Conservation (phyloP, 176 grass and related monocot genomes). For the Alloteropsis semialata region DNA sequence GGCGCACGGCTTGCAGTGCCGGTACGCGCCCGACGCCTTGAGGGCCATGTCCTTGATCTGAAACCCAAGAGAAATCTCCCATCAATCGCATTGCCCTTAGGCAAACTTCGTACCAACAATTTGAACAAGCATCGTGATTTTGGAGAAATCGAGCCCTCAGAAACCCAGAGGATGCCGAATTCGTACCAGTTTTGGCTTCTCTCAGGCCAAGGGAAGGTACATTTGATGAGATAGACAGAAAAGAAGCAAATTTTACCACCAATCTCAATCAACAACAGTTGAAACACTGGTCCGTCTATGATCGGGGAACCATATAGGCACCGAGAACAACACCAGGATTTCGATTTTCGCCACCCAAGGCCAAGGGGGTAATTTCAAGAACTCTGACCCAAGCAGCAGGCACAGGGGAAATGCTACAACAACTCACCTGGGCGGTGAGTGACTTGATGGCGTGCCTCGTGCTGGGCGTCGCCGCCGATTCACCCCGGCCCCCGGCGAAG, state of each 20-base stretch:
- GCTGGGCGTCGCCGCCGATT: constrained; percentile 46
- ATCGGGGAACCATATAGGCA: background rate
- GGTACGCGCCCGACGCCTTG: constrained; percentile 75
- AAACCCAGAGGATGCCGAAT: background rate
- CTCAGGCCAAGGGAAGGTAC: constrained; percentile 2
- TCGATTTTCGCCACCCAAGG: background rate
- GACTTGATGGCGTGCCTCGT: constrained; percentile 65
- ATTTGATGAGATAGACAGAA: constrained; percentile 4
- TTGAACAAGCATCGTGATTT: constrained; percentile 9
- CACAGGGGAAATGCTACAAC: background rate
- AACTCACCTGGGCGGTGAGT: constrained; percentile 64
- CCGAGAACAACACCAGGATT: background rate
- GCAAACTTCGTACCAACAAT: background rate
- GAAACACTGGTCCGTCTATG: background rate
- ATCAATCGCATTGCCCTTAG: background rate
- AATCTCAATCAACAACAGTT: background rate
- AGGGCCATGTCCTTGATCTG: constrained; percentile 88
- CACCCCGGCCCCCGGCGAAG: constrained; percentile 3
- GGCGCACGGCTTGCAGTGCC: constrained; percentile 80
- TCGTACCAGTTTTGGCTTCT: background rate
- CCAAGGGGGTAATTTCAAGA: background rate
- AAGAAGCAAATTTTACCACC: background rate
- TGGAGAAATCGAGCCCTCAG: background rate
- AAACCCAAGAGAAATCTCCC: constrained; percentile 25
- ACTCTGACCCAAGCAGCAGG: background rate